Evolutionary conservation across 1,284 basidiomycete genomes (phyloP), one percentile per base, ranked within the genome.

Genomic region (Apiotrichum montevideense): DNA sequence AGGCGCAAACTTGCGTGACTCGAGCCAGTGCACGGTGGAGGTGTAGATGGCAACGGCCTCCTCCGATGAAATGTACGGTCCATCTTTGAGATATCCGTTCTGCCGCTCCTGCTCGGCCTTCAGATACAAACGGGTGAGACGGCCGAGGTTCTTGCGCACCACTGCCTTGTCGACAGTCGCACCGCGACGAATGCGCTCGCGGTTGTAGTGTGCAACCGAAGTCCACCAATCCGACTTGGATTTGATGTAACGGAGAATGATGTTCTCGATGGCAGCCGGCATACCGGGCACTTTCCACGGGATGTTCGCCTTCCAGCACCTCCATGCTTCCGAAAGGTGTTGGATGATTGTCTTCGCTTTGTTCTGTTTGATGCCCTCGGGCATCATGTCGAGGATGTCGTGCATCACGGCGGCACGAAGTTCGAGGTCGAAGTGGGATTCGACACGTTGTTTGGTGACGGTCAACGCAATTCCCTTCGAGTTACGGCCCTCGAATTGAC

Each of bases 301-400:
- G 81, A 86, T 96, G 76, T 98, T 98, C 9, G 96, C 96, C 79
- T 98, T 98, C 93, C 94, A 98, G n/a, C n/a, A n/a, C n/a, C n/a
- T n/a, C 60, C 60, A 62, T 0, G 57, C 49, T n/a, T 98, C 96
- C 2, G 92, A 95, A 62, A 98, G 78, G 74, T 98, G 96, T 75
- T 97, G 93, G 70, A 99, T 73, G 66, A 98, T 98, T 14, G 96
- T 98, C 82, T 98, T 98, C 46, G 91, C 87, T 81, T 63, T 63
- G 57, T 61, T 61, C 51, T 93, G 91, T 77, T 96, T 96, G 80
- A 99, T 92, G 4, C 89, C 92, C 78, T 98, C 96, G 1, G 96
- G 96, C 95, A 98, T 98, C 92, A 70, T 93, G 58, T 63, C 92
- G 62, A 96, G 81, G 65, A 98, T 97, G 78, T 99, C 95, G 78